Evolutionary conservation across 2,329 filamentous ascomycete species (phyloP).

Genomic region (Colletotrichum spaethianum): DNA sequence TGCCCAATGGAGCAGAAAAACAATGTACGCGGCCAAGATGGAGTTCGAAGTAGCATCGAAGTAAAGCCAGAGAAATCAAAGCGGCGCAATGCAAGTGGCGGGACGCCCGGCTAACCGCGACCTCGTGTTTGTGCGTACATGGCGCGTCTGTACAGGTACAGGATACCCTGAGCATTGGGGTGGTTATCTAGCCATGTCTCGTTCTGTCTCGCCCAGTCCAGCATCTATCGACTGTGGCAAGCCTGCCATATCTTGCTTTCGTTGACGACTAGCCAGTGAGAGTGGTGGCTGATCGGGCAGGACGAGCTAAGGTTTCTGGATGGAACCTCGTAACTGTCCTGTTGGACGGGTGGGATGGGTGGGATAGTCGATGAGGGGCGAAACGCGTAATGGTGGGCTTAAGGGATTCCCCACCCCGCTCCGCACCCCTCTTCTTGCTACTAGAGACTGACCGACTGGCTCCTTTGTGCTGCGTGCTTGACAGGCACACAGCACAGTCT

Average conservation of each 20-base stretch:
- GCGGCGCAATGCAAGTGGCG: conserved; percentile 7
- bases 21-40: conserved; percentile 7
- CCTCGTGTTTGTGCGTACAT: neutral
- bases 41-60: neutral
- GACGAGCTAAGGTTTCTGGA: conserved; percentile 36
- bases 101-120: conserved; percentile 8
- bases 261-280: neutral
- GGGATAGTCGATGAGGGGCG: conserved; percentile 38
- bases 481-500: neutral
- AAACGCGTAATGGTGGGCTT: conserved; percentile 40
- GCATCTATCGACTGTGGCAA: neutral
- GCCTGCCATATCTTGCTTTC: neutral
- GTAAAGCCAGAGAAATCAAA: conserved; percentile 11
- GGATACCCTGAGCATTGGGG: neutral
- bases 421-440: conserved; percentile 9
- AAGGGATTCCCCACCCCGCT: conserved; percentile 11
- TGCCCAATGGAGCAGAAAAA: conserved; percentile 1
- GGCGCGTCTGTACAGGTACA: neutral
- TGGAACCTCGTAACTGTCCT: conserved; percentile 23
- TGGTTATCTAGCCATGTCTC: conserved; percentile 20
- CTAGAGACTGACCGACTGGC: neutral
- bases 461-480: neutral
- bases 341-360: conserved; percentile 30
- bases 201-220: neutral
- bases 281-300: conserved; percentile 26